These are phyloP conservation scores for Cladosporium sp. DNA, from an alignment of 2,329 filamentous ascomycete genomes.

Conservation along the genomic window DNA sequence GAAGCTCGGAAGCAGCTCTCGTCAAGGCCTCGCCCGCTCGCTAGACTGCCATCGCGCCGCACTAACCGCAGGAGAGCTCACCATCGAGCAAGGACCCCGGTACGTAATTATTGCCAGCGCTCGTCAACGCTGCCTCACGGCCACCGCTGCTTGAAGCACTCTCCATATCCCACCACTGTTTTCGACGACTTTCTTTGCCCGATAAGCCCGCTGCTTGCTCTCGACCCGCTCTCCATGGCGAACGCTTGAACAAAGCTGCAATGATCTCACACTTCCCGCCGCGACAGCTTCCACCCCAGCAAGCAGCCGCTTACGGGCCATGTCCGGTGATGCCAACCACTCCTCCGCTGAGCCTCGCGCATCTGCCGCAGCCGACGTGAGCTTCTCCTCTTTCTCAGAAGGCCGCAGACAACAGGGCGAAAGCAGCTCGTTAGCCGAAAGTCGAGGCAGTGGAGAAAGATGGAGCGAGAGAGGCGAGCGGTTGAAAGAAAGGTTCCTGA, in stretches of 20 bases:
- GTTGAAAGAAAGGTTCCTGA: conserved; percentile 19
- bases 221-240: not conserved
- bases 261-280: conserved; percentile 18
- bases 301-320: conserved; percentile 21
- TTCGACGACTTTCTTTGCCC: not conserved
- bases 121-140: conserved; percentile 3
- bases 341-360: conserved; percentile 21
- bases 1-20: conserved; percentile 2
- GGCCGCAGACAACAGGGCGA: conserved; percentile 23
- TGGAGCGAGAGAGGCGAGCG: conserved; percentile 17
- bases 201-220: not conserved
- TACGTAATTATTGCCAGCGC: conserved; percentile 11
- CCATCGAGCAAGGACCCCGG: conserved; percentile 3
- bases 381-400: conserved; percentile 26
- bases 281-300: conserved; percentile 19
- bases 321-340: conserved; percentile 23
- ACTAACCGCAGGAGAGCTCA: conserved; percentile 12
- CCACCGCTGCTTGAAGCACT: not conserved
- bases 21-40: conserved; percentile 5
- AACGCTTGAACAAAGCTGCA: conserved; percentile 15
- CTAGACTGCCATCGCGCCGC: conserved; percentile 2
- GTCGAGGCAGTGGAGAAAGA: conserved; percentile 25
- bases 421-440: conserved; percentile 29
- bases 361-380: conserved; percentile 29
- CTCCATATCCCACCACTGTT: not conserved